Evolutionary conservation across 163 green algal species (phyloP).

Genomic region (Coccomyxa subellipsoidea): DNA sequence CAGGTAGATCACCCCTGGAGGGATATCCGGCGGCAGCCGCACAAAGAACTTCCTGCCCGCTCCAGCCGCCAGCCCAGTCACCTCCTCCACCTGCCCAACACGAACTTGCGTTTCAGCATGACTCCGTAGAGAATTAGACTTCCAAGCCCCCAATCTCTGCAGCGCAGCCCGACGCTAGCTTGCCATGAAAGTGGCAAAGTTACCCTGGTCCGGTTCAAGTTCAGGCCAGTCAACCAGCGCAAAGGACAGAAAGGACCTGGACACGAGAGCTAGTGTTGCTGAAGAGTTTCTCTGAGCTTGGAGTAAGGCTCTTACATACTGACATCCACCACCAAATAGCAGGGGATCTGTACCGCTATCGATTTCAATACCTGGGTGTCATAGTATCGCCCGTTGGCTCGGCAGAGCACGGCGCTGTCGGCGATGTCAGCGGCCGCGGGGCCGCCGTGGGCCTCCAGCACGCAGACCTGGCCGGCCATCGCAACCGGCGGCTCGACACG

Average conservation of each 20-base stretch:
- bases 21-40: not conserved
- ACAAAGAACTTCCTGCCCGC: not conserved
- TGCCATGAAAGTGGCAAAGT: not conserved
- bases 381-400: not conserved
- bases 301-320: no score
- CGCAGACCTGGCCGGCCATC: not conserved
- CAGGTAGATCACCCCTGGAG: not conserved
- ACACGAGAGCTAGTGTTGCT: no score
- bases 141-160: no score
- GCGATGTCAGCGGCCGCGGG: not conserved
- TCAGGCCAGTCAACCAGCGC: not conserved
- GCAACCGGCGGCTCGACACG: not conserved
- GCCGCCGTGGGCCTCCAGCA: not conserved
- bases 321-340: no score
- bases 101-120: not conserved
- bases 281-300: no score
- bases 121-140: no score
- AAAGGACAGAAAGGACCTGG: not conserved
- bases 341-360: no score
- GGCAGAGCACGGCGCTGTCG: not conserved
- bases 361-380: not conserved
- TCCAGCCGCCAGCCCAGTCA: not conserved
- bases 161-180: no score
- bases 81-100: not conserved
- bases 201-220: not conserved